Percentiles rank a stretch among this genome's conserved stretches.
phyloP scores from a whole-genome alignment of 768 basidiomycete species.

The Lactarius hengduanensis region DNA sequence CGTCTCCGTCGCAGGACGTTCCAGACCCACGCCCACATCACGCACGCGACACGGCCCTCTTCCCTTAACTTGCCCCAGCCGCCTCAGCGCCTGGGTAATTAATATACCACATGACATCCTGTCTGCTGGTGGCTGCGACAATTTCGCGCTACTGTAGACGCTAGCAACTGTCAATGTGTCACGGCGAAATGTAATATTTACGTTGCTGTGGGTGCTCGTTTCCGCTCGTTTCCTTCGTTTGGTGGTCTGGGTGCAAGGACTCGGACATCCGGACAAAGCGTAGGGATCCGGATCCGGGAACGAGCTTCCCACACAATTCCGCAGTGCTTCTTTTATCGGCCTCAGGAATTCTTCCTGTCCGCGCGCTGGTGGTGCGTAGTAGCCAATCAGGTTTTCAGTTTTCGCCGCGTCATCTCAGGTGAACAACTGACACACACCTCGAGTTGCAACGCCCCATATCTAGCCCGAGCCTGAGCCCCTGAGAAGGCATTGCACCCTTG shows the following conservation, averaged over 20 bases:
- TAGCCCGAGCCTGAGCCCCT: too few relatives aligned
- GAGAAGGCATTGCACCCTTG: background rate
- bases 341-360: background rate
- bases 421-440: background rate
- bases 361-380: background rate
- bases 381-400: background rate
- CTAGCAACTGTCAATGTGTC: slow-evolving; percentile 2
- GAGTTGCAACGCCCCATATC: background rate
- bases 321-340: background rate
- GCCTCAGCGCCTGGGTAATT: background rate
- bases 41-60: background rate
- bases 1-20: background rate
- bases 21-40: background rate
- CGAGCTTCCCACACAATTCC: background rate
- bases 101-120: background rate
- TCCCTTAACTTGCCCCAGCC: background rate
- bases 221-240: background rate
- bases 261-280: background rate
- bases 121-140: background rate
- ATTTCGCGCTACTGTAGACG: background rate
- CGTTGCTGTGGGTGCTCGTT: background rate
- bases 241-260: background rate
- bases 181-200: slow-evolving; percentile 9
- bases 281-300: background rate
- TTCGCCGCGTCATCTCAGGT: background rate